These are phyloP conservation scores for Saccharomycopsis capsularis DNA, from an alignment of 805 yeast species.

Conservation along the genomic window DNA sequence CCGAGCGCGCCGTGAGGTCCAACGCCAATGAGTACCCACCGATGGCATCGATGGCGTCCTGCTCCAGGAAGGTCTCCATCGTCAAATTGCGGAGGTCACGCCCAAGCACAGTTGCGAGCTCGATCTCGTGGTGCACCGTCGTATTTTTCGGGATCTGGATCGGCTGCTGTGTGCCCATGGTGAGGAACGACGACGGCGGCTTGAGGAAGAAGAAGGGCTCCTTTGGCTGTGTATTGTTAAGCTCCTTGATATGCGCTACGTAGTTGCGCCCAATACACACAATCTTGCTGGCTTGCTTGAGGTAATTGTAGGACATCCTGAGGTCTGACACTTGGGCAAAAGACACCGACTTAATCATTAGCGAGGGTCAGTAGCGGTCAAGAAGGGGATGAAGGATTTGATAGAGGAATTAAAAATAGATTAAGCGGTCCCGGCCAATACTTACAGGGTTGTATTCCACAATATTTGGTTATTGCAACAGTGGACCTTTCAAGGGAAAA, in stretches of 20 bases:
- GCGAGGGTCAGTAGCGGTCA: too few species aligned
- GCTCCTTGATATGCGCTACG: constrained; percentile 91
- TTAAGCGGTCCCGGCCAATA: too few species aligned
- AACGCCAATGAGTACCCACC: constrained; percentile 85
- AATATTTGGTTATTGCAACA: too few species aligned
- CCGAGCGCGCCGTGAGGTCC: constrained; percentile 93
- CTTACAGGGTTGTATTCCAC: too few species aligned
- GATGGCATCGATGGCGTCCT: constrained; percentile 71
- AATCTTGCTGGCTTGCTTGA: constrained; percentile 64
- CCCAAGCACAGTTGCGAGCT: constrained; percentile 72
- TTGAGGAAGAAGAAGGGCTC: constrained; percentile 91
- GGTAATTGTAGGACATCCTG: constrained; percentile 46
- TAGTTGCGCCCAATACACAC: constrained; percentile 96
- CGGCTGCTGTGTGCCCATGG: constrained; percentile 39
- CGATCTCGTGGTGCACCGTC: constrained; percentile 86
- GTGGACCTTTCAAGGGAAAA: too few species aligned
- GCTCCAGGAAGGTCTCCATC: constrained; percentile 45
- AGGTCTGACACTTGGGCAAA: too few species aligned
- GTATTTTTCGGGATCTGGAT: constrained; percentile 78
- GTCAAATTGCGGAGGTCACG: constrained; percentile 51
- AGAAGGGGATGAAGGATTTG: too few species aligned
- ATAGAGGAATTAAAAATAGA: too few species aligned
- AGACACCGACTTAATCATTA: too few species aligned
- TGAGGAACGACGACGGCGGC: constrained; percentile 72
- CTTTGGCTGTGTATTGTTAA: constrained; percentile 71